Conservation (phyloP, 352 stramenopile species). For the Phytopythium montanum region DNA sequence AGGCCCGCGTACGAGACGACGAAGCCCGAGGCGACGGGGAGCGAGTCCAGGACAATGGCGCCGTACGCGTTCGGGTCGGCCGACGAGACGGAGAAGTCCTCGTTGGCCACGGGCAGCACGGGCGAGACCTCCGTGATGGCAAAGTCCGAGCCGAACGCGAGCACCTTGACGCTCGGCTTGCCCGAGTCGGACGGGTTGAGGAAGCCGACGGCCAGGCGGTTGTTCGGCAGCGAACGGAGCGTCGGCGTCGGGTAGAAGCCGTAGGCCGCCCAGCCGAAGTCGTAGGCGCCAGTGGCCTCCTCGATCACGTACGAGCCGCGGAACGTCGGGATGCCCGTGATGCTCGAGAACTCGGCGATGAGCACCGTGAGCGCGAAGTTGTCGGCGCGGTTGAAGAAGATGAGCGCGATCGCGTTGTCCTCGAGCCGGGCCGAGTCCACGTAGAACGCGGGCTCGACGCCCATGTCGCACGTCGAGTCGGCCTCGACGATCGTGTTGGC, state of each 20-base stretch:
- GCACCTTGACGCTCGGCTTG: constrained; percentile 72
- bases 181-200: constrained; percentile 69
- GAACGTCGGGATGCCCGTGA: constrained; percentile 57
- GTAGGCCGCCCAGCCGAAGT: constrained; percentile 61
- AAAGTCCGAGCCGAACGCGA: constrained; percentile 60
- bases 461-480: constrained; percentile 42
- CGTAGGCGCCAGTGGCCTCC: constrained; percentile 50
- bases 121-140: constrained; percentile 48
- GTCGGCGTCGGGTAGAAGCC: constrained; percentile 70
- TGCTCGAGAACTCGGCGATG: constrained; percentile 59
- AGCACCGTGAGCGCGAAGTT: constrained; percentile 73
- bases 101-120: constrained; percentile 64
- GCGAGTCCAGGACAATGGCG: constrained; percentile 52
- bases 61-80: constrained; percentile 46
- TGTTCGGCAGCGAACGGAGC: constrained; percentile 46
- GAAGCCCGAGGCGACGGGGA: constrained; percentile 50
- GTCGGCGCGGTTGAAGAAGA: constrained; percentile 69
- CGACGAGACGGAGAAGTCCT: constrained; percentile 58
- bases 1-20: constrained; percentile 54
- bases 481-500: constrained; percentile 18
- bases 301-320: constrained; percentile 64
- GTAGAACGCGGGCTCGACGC: constrained; percentile 65
- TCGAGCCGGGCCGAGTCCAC: constrained; percentile 63
- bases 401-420: constrained; percentile 54
- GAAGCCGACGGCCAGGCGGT: constrained; percentile 63